Evolutionary conservation across 1,139 yeast genomes (phyloP), one percentile per base, ranked within the genome.

Genomic region (Pichiaceae sp.): DNA sequence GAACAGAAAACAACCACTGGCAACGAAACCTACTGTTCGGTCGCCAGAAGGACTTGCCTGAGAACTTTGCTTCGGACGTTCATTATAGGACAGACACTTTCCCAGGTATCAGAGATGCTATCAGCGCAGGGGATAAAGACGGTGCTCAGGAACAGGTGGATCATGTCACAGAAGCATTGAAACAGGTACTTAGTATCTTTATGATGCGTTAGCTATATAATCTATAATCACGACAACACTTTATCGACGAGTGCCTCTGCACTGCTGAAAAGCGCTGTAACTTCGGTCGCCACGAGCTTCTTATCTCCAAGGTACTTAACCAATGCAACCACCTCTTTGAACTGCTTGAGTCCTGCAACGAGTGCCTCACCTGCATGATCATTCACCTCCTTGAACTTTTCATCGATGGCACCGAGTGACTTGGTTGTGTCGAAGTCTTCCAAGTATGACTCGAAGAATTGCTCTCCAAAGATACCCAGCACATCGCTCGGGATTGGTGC

Each of bases 21-120:
- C 83, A 75, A 52, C 68, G 71, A 50, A 87, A 86, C 52, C 56
- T 68, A 1, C 50, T 89, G 8, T 76, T 77, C 55, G 96, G 96
- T 0, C 79, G 84, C 5, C 77, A 85, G 35, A 55, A 68, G 37
- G 63, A 70, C 56, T 75, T 77, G 3, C 86, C 84, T 0, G 66
- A 66, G 15, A 9, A 32, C 3, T 24, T 41, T n/a, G 54, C 50
- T 8, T 59, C 53, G 7, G 59, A 56, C 30, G 50, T 52, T 6
- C 45, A 49, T 17, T 69, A 63, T 44, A 66, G 70, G 38, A 77
- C 84, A 72, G 76, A 79, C 57, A 69, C 85, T 3, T 84, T 83
- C 51, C 96, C 97, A 0, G 70, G 72, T 4, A 65, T 86, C 2
- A 68, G 94, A 44, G 94, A 86, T 51, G 75, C 75, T 2, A 54